Evolutionary conservation across 225 moss, liverwort and hornwort genomes (phyloP).

Genomic region (Sphagnum tenellum): DNA sequence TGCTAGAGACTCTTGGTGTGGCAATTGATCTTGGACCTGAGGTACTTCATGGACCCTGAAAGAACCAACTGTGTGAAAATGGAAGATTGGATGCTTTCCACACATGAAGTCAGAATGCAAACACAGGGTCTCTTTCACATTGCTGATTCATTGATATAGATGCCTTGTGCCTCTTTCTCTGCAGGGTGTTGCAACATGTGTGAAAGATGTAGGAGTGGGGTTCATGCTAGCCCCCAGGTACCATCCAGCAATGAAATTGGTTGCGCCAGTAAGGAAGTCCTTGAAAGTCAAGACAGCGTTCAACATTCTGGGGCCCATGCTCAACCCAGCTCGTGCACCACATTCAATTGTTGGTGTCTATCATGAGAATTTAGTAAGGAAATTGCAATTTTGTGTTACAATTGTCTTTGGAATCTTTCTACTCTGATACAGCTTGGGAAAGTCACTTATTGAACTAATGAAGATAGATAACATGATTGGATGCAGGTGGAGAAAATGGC

Average conservation of each 20-base stretch:
- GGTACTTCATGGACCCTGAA: constrained; percentile 18
- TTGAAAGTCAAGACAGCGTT: constrained; percentile 92
- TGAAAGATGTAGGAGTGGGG: constrained; percentile 84
- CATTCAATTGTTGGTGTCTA: constrained; percentile 94
- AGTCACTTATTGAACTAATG: not conserved
- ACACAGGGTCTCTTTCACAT: no score
- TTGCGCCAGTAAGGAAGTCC: constrained; percentile 71
- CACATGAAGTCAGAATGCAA: no score
- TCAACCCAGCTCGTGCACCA: constrained; percentile 79
- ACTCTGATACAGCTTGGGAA: no score
- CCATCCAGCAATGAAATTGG: constrained; percentile 87
- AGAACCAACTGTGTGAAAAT: no score
- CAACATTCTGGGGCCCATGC: constrained; percentile 92
- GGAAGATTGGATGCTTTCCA: no score
- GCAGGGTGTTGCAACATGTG: constrained; percentile 70
- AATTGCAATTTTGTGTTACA: no score
- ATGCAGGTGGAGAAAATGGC: constrained; percentile 73
- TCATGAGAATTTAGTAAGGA: constrained; percentile 65
- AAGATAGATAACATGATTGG: not conserved
- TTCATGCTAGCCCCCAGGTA: constrained; percentile 82
- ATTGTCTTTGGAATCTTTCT: no score
- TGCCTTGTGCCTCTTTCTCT: not conserved
- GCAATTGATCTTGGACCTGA: constrained; percentile 88
- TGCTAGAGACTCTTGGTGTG: constrained; percentile 86
- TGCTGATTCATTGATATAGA: not conserved